Conservation (phyloP, 352 stramenopile genomes). For the Globisporangium spiculum region DNA sequence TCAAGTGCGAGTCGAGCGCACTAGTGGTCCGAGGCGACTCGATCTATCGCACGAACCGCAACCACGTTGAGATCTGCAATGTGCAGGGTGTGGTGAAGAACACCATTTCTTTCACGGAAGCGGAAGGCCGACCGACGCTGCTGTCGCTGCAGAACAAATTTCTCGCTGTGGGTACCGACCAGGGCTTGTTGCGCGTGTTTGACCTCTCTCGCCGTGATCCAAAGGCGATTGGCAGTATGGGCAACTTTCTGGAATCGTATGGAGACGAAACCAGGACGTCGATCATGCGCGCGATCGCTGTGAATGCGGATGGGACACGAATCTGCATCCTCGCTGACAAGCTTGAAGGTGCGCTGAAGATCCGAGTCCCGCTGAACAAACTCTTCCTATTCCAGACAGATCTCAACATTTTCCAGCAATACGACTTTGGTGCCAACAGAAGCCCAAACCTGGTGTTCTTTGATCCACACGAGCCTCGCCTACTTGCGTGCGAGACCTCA, state of each 20-base stretch:
- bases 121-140: conserved; percentile 78
- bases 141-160: conserved; percentile 90
- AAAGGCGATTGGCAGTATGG: conserved; percentile 86
- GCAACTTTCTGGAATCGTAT: conserved; percentile 59
- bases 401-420: conserved; percentile 86
- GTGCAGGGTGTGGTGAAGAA: conserved; percentile 85
- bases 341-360: conserved; percentile 70
- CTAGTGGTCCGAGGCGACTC: conserved; percentile 85
- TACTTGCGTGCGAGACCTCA: conserved; percentile 84
- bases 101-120: conserved; percentile 88
- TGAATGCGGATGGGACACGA: conserved; percentile 89
- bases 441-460: conserved; percentile 88
- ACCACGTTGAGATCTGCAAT: conserved; percentile 89
- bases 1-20: conserved; percentile 68
- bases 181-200: conserved; percentile 84
- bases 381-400: conserved; percentile 91
- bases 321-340: conserved; percentile 86
- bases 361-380: conserved; percentile 83
- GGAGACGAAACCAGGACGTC: conserved; percentile 51
- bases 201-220: conserved; percentile 82
- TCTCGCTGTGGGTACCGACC: conserved; percentile 87
- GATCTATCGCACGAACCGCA: conserved; percentile 82
- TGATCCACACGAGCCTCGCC: conserved; percentile 82
- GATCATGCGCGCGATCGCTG: conserved; percentile 64
- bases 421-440: conserved; percentile 80